Evolutionary conservation across 2,329 filamentous ascomycete genomes (phyloP).

Genomic region (Cercospora citrullina): DNA sequence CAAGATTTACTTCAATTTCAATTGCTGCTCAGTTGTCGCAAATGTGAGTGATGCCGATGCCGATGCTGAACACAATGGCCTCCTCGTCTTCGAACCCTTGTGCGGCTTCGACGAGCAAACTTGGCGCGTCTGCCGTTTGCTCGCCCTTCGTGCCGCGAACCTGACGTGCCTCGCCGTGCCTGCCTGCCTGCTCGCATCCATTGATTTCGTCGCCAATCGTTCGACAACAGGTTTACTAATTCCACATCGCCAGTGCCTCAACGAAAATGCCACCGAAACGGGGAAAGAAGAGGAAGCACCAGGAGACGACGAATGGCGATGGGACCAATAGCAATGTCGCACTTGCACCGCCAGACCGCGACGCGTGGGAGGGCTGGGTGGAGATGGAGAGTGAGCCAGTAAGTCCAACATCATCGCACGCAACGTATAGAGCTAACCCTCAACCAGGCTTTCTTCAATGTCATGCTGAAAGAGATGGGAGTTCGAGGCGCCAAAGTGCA

Average conservation of each 20-base stretch:
- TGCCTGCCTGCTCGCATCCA: background rate
- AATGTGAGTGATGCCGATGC: background rate
- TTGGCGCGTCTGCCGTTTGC: slow-evolving; percentile 14
- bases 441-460: slow-evolving; percentile 75
- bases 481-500: slow-evolving; percentile 71
- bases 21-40: background rate
- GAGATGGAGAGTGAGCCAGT: slow-evolving; percentile 91
- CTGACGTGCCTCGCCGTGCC: slow-evolving; percentile 10
- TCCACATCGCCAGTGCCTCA: background rate
- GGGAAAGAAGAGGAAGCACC: slow-evolving; percentile 29
- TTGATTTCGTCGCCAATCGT: slow-evolving; percentile 32
- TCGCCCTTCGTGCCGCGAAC: slow-evolving; percentile 12
- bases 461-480: slow-evolving; percentile 76
- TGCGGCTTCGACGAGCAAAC: slow-evolving; percentile 8
- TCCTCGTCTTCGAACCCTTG: background rate
- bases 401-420: slow-evolving; percentile 35
- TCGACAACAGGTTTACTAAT: background rate
- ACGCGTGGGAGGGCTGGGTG: slow-evolving; percentile 70
- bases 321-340: slow-evolving; percentile 28
- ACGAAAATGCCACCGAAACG: slow-evolving; percentile 29
- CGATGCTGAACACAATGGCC: slow-evolving; percentile 3
- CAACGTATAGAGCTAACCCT: background rate
- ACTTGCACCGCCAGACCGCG: slow-evolving; percentile 51
- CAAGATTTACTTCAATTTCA: background rate
- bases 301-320: slow-evolving; percentile 41